These are phyloP conservation scores for Scutellaria galericulata DNA, from an alignment of 257 asterid genomes.

Conservation along the genomic window DNA sequence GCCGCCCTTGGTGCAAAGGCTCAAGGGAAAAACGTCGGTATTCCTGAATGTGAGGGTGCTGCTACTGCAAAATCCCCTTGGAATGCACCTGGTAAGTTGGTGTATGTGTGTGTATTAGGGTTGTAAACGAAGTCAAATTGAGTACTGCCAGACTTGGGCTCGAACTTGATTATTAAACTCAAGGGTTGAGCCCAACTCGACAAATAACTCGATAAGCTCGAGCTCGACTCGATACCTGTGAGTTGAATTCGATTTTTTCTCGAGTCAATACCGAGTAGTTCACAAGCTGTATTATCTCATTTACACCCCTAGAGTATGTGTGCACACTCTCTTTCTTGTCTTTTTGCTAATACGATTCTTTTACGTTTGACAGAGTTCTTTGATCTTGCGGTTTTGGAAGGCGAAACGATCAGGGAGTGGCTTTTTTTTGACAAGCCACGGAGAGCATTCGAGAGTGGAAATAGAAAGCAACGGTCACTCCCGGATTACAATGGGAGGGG, in stretches of 20 bases:
- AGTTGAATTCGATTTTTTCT: not conserved
- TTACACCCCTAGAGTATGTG: not conserved
- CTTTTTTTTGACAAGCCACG: constrained; percentile 94
- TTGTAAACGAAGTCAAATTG: no score
- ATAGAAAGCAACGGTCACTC: constrained; percentile 86
- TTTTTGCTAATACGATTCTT: no score
- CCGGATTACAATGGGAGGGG: constrained; percentile 96
- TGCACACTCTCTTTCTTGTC: no score
- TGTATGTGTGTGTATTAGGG: not conserved
- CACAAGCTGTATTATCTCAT: not conserved
- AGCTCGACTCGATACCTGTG: not conserved
- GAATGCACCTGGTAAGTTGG: constrained; percentile 82
- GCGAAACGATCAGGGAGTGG: constrained; percentile 92
- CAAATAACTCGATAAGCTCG: no score
- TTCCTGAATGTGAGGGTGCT: constrained; percentile 98
- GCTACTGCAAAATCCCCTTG: constrained; percentile 98
- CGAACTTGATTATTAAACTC: no score
- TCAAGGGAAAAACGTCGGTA: constrained; percentile 78
- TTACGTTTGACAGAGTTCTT: constrained; percentile 66
- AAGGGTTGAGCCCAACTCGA: not conserved
- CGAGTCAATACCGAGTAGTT: not conserved
- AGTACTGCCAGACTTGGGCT: no score
- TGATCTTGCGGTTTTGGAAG: constrained; percentile 68
- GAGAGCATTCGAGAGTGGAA: constrained; percentile 95
- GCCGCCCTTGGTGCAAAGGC: constrained; percentile 89